These are phyloP conservation scores for Populus nigra DNA, from an alignment of 345 rosid genomes.

Conservation along the genomic window DNA sequence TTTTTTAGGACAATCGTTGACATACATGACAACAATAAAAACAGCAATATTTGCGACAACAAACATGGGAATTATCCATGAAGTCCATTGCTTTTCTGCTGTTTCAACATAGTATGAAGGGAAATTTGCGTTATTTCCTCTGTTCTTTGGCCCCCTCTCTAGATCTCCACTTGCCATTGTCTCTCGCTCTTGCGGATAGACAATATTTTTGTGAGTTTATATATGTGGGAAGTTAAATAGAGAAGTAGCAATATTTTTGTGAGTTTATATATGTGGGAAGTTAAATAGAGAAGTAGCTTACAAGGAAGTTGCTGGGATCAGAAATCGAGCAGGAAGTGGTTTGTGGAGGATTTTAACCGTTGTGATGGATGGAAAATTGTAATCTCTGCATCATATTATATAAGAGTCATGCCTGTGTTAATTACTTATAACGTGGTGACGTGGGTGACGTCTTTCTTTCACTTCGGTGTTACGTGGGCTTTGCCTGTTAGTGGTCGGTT, in stretches of 20 bases:
- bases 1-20: constrained; percentile 82
- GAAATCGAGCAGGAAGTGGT: not conserved
- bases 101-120: constrained; percentile 37
- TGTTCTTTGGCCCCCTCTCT: constrained; percentile 51
- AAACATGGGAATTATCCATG: constrained; percentile 83
- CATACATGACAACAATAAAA: constrained; percentile 68
- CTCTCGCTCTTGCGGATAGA: not conserved
- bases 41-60: constrained; percentile 70
- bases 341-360: not conserved
- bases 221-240: not conserved
- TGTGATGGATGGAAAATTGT: not conserved
- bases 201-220: not conserved
- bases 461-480: too few relatives aligned
- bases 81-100: constrained; percentile 65
- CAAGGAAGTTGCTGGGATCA: constrained; percentile 9
- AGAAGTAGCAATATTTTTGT: not conserved
- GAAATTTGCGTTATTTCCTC: constrained; percentile 23
- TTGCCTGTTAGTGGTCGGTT: too few relatives aligned
- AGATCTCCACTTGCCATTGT: constrained; percentile 61
- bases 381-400: not conserved
- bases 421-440: too few relatives aligned
- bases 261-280: not conserved
- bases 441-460: too few relatives aligned
- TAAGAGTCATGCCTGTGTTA: not conserved
- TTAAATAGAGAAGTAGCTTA: constrained; percentile 9